phyloP scores from a whole-genome alignment of 495 filamentous ascomycete species.

The Xylaria grammica region DNA sequence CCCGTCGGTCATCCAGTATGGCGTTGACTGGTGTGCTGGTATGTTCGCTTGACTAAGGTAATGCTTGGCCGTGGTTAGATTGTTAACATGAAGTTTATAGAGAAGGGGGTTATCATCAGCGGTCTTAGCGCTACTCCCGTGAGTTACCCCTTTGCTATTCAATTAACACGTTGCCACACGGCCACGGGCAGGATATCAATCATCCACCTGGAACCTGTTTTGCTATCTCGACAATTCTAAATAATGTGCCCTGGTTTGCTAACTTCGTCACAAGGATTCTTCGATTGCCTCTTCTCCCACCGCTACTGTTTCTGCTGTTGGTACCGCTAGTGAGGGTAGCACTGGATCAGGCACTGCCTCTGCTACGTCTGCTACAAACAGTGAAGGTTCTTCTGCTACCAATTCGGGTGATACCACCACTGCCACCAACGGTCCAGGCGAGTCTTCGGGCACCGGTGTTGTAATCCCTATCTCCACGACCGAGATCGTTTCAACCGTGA shows the following conservation, averaged over 20 bases:
- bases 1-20: conserved; percentile 40
- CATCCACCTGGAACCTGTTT: no score
- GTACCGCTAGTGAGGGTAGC: conserved; percentile 16
- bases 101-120: conserved; percentile 29
- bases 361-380: conserved; percentile 26
- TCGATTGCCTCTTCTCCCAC: conserved; percentile 23
- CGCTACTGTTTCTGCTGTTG: conserved; percentile 26
- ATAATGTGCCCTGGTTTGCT: background rate
- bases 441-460: conserved; percentile 9
- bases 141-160: conserved; percentile 15
- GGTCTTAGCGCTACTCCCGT: conserved; percentile 32
- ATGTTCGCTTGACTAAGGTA: conserved; percentile 4
- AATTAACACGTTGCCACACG: no score
- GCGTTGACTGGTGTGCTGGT: conserved; percentile 40
- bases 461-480: conserved; percentile 34
- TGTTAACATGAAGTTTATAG: conserved; percentile 18
- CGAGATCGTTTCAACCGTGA: conserved; percentile 36
- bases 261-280: conserved; percentile 7
- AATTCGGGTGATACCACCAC: conserved; percentile 16
- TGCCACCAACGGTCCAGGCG: background rate
- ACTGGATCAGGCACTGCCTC: conserved; percentile 31
- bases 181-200: no score
- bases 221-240: no score
- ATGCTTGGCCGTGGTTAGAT: background rate
- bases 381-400: conserved; percentile 19